A percentile compares a stretch with the other conserved stretches of the same genome.
These are phyloP conservation scores for Anthracocystis walkeri DNA, from an alignment of 1,284 basidiomycete species.

Conservation along the genomic window DNA sequence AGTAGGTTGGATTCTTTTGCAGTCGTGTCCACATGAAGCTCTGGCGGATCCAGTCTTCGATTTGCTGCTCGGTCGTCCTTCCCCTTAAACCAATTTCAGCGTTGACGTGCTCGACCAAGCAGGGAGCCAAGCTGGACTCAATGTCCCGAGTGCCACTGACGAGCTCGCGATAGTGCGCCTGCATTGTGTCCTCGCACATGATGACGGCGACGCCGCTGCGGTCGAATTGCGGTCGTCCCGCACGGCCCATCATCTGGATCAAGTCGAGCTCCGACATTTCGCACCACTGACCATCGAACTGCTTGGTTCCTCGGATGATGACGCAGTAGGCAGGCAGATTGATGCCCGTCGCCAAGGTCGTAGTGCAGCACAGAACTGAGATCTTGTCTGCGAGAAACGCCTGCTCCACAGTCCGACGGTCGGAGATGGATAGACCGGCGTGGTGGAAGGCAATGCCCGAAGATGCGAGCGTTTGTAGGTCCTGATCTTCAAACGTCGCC, in stretches of 20 bases:
- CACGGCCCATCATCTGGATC: slow-evolving; percentile 76
- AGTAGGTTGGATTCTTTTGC: slow-evolving; percentile 54
- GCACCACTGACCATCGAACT: slow-evolving; percentile 52
- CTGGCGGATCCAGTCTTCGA: slow-evolving; percentile 45
- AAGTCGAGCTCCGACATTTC: slow-evolving; percentile 60
- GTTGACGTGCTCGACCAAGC: slow-evolving; percentile 58
- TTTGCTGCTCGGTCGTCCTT: slow-evolving; percentile 21
- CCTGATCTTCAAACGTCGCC: slow-evolving; percentile 44
- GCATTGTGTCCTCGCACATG: slow-evolving; percentile 57
- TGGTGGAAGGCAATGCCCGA: slow-evolving; percentile 86
- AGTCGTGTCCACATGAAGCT: slow-evolving; percentile 52
- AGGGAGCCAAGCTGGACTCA: slow-evolving; percentile 52
- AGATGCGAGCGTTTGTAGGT: slow-evolving; percentile 34
- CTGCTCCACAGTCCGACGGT: slow-evolving; percentile 79
- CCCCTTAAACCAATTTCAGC: slow-evolving; percentile 53
- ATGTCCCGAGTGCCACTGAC: slow-evolving; percentile 48
- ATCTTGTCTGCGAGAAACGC: slow-evolving; percentile 78
- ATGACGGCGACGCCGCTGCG: slow-evolving; percentile 63
- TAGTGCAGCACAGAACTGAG: slow-evolving; percentile 48
- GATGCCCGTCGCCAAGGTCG: slow-evolving; percentile 87
- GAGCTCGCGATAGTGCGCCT: slow-evolving; percentile 51
- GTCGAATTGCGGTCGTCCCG: slow-evolving; percentile 95
- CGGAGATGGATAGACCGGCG: slow-evolving; percentile 81
- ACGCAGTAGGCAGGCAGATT: slow-evolving; percentile 74
- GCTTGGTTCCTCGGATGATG: slow-evolving; percentile 61